Evolutionary conservation across 768 basidiomycete species (phyloP), one percentile per base, ranked within the genome.

Genomic region (Hortiboletus flavorubellus): DNA sequence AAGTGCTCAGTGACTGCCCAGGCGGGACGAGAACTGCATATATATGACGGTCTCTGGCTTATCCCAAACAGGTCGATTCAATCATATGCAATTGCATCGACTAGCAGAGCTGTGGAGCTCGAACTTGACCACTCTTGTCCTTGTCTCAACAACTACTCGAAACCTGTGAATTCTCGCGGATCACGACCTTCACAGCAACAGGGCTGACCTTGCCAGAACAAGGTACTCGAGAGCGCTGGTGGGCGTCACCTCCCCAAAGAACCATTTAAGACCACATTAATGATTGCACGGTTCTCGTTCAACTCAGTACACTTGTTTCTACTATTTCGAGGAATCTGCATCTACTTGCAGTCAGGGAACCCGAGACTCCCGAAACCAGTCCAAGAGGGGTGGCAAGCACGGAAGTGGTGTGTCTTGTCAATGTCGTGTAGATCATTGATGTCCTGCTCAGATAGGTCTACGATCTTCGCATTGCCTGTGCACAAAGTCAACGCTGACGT

Each of bases 341-440:
- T 56, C 55, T 61, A 73, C 61, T 72, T 67, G 73, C 80, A 78
- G 64, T 85, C 81, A 30, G 77, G 75, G 78, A 87, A 85, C 10
- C 84, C 84, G 41, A 87, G 78, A 55, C 59, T 4, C 21, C 85
- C 85, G 73, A 79, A 86, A 53, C 82, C 82, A 44, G 84, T 81
- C 84, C 83, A 87, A 52, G 69, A 65, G 11, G 86, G 85, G 61
- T 79, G 78, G 72, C 85, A 87, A 49, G 78, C 84, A 53, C 86
- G 80, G 80, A 85, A 84, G 66, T 82, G 80, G 45, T 72, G 66
- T 4, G 76, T 80, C 73, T 87, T 81, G 72, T 86, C 78, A 46
- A 90, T 83, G 16, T 64, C 70, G 26, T 26, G 26, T 39, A 91
- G 75, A 62, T 83, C 77, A 42, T 72, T 60, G 35, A 91, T 73